phyloP scores from a whole-genome alignment of 1,284 basidiomycete genomes.

The Leccinum subrobustum region DNA sequence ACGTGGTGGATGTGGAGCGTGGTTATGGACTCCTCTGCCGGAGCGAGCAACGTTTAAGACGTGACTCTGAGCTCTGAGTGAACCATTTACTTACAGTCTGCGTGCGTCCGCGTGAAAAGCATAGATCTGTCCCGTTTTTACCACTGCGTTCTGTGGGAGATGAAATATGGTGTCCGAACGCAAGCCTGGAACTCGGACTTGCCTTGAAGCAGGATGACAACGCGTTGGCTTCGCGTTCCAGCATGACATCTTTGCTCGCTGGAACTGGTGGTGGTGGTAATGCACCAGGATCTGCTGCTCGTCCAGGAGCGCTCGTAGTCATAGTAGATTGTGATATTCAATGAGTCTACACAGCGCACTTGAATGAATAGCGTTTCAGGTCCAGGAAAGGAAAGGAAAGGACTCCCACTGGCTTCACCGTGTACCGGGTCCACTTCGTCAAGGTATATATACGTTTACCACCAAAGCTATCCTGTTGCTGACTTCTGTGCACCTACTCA shows the following conservation, averaged over 20 bases:
- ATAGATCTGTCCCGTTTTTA: constrained; percentile 69
- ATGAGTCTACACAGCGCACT: neutral
- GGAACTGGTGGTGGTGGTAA: constrained; percentile 67
- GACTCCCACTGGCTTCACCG: neutral
- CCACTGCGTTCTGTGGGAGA: constrained; percentile 51
- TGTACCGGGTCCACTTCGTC: neutral
- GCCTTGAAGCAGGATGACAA: constrained; percentile 59
- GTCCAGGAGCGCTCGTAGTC: constrained; percentile 15
- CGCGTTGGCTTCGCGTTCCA: constrained; percentile 63
- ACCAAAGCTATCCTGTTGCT: neutral
- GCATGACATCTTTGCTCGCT: constrained; percentile 41
- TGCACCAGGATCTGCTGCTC: constrained; percentile 21
- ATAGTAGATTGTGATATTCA: constrained; percentile 9
- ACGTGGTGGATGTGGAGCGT: constrained; percentile 62
- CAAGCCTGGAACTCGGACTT: constrained; percentile 9
- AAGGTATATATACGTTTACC: constrained; percentile 8
- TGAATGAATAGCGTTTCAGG: neutral
- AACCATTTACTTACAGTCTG: constrained; percentile 50
- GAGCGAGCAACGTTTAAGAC: neutral
- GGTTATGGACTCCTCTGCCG: constrained; percentile 52
- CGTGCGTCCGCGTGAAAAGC: constrained; percentile 62
- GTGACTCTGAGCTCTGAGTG: neutral
- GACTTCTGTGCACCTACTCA: neutral
- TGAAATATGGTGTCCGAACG: neutral
- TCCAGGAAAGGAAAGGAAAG: constrained; percentile 28